These are phyloP conservation scores for Yamadazyma epiphylla DNA, from an alignment of 1,139 yeast genomes.

Conservation along the genomic window DNA sequence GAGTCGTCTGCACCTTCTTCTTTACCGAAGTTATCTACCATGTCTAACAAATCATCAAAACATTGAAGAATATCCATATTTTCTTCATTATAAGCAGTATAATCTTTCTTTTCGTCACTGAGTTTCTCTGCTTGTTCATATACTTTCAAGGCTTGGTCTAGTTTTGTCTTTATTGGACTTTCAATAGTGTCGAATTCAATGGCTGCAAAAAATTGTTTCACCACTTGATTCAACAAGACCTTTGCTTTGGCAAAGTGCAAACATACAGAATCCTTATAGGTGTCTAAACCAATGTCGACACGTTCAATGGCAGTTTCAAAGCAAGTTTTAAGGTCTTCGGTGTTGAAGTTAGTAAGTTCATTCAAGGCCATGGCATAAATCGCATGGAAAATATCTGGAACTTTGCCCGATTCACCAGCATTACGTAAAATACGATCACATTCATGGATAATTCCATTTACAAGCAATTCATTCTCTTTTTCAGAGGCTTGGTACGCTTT, in stretches of 20 bases:
- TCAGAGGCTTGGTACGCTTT: conserved; percentile 51
- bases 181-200: conserved; percentile 14
- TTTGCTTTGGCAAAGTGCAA: conserved; percentile 54
- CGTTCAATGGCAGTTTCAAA: conserved; percentile 68
- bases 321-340: conserved; percentile 26
- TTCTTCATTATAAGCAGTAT: conserved; percentile 30
- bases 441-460: conserved; percentile 88
- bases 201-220: conserved; percentile 26
- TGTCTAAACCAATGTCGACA: conserved; percentile 54
- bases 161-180: conserved; percentile 22
- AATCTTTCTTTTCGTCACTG: conserved; percentile 24
- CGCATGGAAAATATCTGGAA: conserved; percentile 64
- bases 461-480: conserved; percentile 56
- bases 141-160: conserved; percentile 38
- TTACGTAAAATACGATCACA: conserved; percentile 76
- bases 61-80: conserved; percentile 50
- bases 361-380: conserved; percentile 72
- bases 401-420: conserved; percentile 15
- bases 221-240: conserved; percentile 54
- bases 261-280: conserved; percentile 39
- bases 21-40: conserved; percentile 61
- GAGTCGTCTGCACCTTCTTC: conserved; percentile 42
- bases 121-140: conserved; percentile 44
- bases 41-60: conserved; percentile 62
- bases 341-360: conserved; percentile 59